A percentile compares a stretch with the other conserved stretches of the same genome.
These are phyloP conservation scores for Phytophthora idaei DNA, from an alignment of 352 stramenopile genomes.

Conservation along the genomic window DNA sequence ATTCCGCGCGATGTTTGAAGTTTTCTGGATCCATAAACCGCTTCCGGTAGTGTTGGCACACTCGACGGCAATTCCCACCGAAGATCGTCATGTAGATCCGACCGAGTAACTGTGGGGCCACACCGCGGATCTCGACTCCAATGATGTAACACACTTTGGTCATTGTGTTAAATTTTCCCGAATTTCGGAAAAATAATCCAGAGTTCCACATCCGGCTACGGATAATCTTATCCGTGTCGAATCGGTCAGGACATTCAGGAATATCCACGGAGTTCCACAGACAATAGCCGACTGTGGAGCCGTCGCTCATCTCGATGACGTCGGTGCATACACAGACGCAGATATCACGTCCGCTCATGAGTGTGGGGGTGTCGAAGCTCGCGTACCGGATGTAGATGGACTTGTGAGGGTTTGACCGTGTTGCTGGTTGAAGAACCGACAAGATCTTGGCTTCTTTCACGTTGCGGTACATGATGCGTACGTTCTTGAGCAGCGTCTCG, in stretches of 20 bases:
- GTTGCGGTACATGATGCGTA: constrained; percentile 54
- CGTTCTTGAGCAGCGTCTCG: constrained; percentile 51
- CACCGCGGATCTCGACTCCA: constrained; percentile 33
- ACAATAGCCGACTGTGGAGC: constrained; percentile 62
- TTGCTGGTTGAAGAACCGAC: constrained; percentile 40
- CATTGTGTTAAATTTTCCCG: constrained; percentile 28
- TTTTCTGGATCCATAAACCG: constrained; percentile 36
- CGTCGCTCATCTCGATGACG: constrained; percentile 20
- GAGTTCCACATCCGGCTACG: constrained; percentile 49
- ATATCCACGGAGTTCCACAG: constrained; percentile 62
- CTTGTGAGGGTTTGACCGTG: constrained; percentile 25
- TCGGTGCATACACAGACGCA: constrained; percentile 43
- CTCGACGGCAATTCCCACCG: constrained; percentile 42
- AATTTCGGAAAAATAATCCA: constrained; percentile 53
- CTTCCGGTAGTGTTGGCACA: constrained; percentile 53
- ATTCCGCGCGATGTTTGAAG: constrained; percentile 38
- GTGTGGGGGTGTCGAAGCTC: constrained; percentile 44
- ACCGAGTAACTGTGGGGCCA: constrained; percentile 32
- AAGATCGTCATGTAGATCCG: constrained; percentile 50
- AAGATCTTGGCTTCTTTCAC: constrained; percentile 55
- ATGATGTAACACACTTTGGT: constrained; percentile 66
- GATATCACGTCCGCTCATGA: constrained; percentile 47
- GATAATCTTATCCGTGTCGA: constrained; percentile 35
- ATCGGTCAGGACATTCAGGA: constrained; percentile 38
- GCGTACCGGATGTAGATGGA: constrained; percentile 46